Conservation (phyloP, 495 filamentous ascomycete species). For the Glarea lozoyensis region DNA sequence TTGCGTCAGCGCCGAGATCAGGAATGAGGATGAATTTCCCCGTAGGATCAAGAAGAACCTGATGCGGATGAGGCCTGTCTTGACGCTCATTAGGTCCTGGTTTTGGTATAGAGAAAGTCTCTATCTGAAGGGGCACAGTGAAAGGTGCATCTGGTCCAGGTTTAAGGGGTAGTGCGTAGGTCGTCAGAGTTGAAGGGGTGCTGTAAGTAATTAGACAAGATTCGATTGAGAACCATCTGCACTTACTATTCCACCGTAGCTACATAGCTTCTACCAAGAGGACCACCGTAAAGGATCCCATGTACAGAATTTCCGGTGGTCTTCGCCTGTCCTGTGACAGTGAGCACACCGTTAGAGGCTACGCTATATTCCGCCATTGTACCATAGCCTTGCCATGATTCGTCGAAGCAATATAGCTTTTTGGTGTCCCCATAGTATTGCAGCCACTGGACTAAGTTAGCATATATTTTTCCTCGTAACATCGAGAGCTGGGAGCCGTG, state of each 20-base stretch:
- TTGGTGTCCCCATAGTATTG: conserved; percentile 3
- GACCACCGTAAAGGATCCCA: conserved; percentile 2
- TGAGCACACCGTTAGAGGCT: conserved; percentile 1
- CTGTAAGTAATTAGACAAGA: not conserved
- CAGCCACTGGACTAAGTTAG: too few species aligned
- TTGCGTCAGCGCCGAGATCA: conserved; percentile 61
- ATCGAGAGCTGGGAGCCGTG: too few species aligned
- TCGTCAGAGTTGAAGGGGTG: conserved; percentile 5
- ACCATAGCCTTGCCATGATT: conserved; percentile 16
- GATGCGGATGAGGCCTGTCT: conserved; percentile 56
- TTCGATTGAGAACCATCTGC: not conserved
- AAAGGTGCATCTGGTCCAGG: conserved; percentile 16
- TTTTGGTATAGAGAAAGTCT: conserved; percentile 29
- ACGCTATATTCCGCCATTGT: conserved; percentile 7
- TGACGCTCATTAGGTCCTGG: conserved; percentile 26
- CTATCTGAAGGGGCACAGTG: conserved; percentile 9
- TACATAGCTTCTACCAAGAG: conserved; percentile 7
- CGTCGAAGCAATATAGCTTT: conserved; percentile 7
- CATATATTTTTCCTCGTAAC: too few species aligned
- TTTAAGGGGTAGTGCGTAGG: conserved; percentile 4
- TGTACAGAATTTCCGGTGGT: conserved; percentile 8
- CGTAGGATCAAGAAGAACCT: conserved; percentile 61
- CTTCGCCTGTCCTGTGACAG: conserved; percentile 3
- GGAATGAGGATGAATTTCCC: conserved; percentile 53
- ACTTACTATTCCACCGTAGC: conserved; percentile 9